phyloP scores from a whole-genome alignment of 2,329 filamentous ascomycete species.

The Aureobasidium pullulans region DNA sequence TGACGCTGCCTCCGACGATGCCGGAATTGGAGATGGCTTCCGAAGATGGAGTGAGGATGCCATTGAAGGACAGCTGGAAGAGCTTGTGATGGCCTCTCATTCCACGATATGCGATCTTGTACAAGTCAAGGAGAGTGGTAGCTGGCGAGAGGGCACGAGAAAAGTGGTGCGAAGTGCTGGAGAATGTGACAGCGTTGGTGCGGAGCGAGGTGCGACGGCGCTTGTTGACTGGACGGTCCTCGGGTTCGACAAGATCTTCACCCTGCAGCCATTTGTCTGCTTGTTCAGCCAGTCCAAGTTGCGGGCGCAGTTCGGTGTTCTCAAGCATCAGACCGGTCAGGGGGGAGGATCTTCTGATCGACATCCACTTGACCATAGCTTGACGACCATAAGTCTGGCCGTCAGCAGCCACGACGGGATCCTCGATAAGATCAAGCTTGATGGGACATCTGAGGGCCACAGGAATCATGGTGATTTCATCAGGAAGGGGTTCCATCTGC shows the following conservation, averaged over 20 bases:
- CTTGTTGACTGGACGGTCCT: background rate
- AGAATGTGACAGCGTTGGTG: slow-evolving; percentile 15
- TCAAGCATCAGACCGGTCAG: slow-evolving; percentile 24
- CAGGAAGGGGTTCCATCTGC: slow-evolving; percentile 18
- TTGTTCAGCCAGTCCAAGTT: slow-evolving; percentile 20
- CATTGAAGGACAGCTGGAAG: slow-evolving; percentile 22
- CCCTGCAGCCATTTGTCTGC: slow-evolving; percentile 22
- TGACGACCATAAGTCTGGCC: slow-evolving; percentile 28
- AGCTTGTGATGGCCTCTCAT: slow-evolving; percentile 21
- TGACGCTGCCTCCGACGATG: slow-evolving; percentile 13
- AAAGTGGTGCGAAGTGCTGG: slow-evolving; percentile 18
- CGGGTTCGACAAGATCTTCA: slow-evolving; percentile 6
- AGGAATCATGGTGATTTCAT: slow-evolving; percentile 19
- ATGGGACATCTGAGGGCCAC: slow-evolving; percentile 27
- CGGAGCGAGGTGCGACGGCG: background rate
- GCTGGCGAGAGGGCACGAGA: slow-evolving; percentile 4
- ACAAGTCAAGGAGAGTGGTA: slow-evolving; percentile 19
- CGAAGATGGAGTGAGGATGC: background rate
- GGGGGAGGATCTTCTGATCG: slow-evolving; percentile 26
- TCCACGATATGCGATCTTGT: slow-evolving; percentile 24
- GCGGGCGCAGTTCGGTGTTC: slow-evolving; percentile 19
- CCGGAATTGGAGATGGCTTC: background rate
- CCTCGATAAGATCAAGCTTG: slow-evolving; percentile 26
- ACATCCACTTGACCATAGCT: slow-evolving; percentile 30
- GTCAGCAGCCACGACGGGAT: slow-evolving; percentile 29